Base-by-base conservation (phyloP, 192 early-diverging fungal genomes). In the Coemansia sp. region DNA sequence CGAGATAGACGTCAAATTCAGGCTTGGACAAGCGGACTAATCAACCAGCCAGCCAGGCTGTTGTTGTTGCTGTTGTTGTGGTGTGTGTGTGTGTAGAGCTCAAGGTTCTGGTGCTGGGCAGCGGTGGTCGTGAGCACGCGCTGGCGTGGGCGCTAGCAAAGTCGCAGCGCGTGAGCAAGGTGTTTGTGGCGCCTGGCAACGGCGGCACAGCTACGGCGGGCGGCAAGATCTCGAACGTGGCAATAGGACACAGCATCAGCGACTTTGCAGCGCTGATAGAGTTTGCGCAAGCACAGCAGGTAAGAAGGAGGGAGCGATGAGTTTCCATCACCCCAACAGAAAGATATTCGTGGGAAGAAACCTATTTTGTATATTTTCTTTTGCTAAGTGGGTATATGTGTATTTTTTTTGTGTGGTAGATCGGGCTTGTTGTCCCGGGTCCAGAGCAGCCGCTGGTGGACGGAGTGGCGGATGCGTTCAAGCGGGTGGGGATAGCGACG, bases 361-460 rank as follows among this genome's bases (percentile, higher is more conserved):
- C 22, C 4, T 14, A 4, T 25, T 14, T 0, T 4, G 11, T 51
- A 24, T 27, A n/a, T n/a, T n/a, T n/a, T n/a, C n/a, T n/a, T n/a
- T n/a, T n/a, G n/a, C n/a, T n/a, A n/a, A n/a, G n/a, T n/a, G n/a
- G n/a, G n/a, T n/a, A n/a, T n/a, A n/a, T n/a, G n/a, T n/a, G n/a
- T n/a, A n/a, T n/a, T n/a, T 1, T 22, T 27, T 49, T 15, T 5
- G n/a, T 51, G 22, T 51, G 24, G 25, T 71, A 71, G 70, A 47
- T 77, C 20, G 72, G 69, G 1, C 77, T 99, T 65, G 92, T 96
- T 37, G 87, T 99, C 53, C 90, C 94, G 24, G 98, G 98, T 12
- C 98, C 98, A 14, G 98, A 99, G 79, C 95, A 96, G 77, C 96
- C 96, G 38, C 85, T 99, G 47, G 95, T 97, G 46, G 95, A 98